Percentiles rank a stretch among this genome's conserved stretches.
These are phyloP conservation scores for Sugiyamaella pinicola DNA, from an alignment of 1,139 yeast species.

Conservation along the genomic window DNA sequence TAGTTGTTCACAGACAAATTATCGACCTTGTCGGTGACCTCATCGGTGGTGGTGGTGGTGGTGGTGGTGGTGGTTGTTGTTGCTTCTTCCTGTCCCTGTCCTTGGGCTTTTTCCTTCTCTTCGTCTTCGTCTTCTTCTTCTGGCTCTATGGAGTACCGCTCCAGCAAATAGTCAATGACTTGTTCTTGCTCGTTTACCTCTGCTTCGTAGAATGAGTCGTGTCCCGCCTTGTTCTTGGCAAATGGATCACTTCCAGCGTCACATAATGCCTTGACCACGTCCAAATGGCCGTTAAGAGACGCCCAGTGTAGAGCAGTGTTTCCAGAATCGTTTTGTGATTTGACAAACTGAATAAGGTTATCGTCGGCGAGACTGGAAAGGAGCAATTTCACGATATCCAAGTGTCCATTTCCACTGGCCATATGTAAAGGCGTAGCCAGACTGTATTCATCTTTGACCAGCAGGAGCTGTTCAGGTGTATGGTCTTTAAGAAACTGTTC, in stretches of 20 bases:
- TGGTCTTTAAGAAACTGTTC: conserved; percentile 55
- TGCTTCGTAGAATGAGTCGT: conserved; percentile 88
- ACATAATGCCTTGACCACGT: conserved; percentile 67
- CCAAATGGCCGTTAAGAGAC: conserved; percentile 79
- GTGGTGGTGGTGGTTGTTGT: neutral
- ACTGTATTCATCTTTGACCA: conserved; percentile 63
- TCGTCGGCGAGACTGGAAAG: conserved; percentile 44
- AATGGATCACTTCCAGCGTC: conserved; percentile 84
- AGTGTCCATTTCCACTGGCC: conserved; percentile 94
- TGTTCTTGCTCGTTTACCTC: conserved; percentile 59
- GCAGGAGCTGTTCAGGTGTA: conserved; percentile 27
- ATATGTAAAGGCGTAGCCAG: conserved; percentile 81
- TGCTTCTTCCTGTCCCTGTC: neutral
- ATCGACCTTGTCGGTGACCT: conserved; percentile 1
- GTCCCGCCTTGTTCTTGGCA: conserved; percentile 68
- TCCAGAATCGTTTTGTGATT: conserved; percentile 71
- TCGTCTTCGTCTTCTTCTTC: conserved; percentile 46
- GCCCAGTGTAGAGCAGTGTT: conserved; percentile 98
- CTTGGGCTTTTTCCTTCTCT: conserved; percentile 3
- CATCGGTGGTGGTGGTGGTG: neutral
- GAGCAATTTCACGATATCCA: conserved; percentile 64
- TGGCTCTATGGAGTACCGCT: conserved; percentile 64
- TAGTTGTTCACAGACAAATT: conserved; percentile 5
- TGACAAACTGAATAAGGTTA: conserved; percentile 55
- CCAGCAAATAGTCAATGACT: conserved; percentile 61